Evolutionary conservation across 345 rosid genomes (phyloP).

Genomic region (Hirschfeldia incana): DNA sequence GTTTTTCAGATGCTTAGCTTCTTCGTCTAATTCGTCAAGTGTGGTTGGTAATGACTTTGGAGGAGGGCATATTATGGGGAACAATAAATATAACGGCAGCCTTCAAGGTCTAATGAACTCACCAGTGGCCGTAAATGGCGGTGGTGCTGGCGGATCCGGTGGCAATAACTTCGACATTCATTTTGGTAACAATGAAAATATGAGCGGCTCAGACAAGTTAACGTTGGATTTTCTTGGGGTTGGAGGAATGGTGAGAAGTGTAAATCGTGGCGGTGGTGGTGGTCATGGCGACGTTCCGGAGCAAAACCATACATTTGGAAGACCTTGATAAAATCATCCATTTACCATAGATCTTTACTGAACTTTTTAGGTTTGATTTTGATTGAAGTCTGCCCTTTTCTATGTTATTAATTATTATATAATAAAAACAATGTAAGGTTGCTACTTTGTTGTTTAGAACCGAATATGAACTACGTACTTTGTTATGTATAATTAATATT

Average conservation of each 20-base stretch:
- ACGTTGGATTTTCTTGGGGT: constrained; percentile 86
- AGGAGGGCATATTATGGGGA: constrained; percentile 39
- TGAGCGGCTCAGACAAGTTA: constrained; percentile 61
- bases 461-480: background rate
- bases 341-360: background rate
- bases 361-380: constrained; percentile 15
- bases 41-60: constrained; percentile 31
- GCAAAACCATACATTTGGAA: constrained; percentile 36
- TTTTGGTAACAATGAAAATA: constrained; percentile 35
- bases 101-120: constrained; percentile 74
- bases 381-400: background rate
- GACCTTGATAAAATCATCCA: constrained; percentile 21
- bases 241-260: constrained; percentile 61
- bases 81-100: constrained; percentile 43
- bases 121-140: constrained; percentile 35
- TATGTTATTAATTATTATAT: background rate
- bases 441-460: background rate
- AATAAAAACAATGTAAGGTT: constrained; percentile 18
- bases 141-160: constrained; percentile 19
- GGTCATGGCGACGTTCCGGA: constrained; percentile 25
- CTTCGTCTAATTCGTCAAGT: constrained; percentile 40
- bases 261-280: constrained; percentile 29
- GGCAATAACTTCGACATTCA: constrained; percentile 37
- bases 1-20: constrained; percentile 56
- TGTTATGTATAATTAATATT: too few species aligned